Base-by-base conservation (phyloP, 2,329 filamentous ascomycete genomes). In the Colletotrichum kahawae region DNA sequence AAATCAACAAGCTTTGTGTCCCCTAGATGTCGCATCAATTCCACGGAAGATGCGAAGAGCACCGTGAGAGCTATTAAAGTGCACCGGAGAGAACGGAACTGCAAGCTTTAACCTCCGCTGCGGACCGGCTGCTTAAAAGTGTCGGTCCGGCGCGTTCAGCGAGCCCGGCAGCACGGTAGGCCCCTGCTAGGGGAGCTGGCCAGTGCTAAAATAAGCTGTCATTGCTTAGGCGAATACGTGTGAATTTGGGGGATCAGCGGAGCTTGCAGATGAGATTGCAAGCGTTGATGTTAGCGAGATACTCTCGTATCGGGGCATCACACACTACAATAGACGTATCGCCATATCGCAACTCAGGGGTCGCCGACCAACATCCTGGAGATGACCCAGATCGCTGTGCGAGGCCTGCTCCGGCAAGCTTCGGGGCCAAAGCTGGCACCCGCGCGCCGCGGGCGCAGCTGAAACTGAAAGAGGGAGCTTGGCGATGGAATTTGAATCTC, bases 1-100 rank as follows among this genome's bases (percentile, higher is more conserved):
- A 48, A 1, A 48, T 48, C 38, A 7, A 7, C 5, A 1, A 48
- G 38, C 38, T n/a, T 21, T n/a, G 3, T 13, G 43, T 7, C 43
- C 4, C 4, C 6, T 0, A 51, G 2, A 4, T 13, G 21, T 12
- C 10, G 43, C n/a, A 51, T 7, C 10, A 0, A 1, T n/a, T 48
- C n/a, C n/a, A 13, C 43, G 43, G n/a, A 51, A 21, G n/a, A 10
- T 21, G 21, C n/a, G 0, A 0, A 13, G 43, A 24, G n/a, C 43
- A 3, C n/a, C 43, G 10, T 9, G 57, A 21, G 9, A 21, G 31
- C 57, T 60, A 4, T 2, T 4, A 13, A 8, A 21, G 57, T 34
- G 7, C 33, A 13, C 12, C 31, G 54, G 12, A 60, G 7, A 34
- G 57, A 33, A 33, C 21, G 16, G 16, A 34, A 36, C 29, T 24